Conservation (phyloP, 2,329 filamentous ascomycete species). For the Sodiomyces alkalinus region DNA sequence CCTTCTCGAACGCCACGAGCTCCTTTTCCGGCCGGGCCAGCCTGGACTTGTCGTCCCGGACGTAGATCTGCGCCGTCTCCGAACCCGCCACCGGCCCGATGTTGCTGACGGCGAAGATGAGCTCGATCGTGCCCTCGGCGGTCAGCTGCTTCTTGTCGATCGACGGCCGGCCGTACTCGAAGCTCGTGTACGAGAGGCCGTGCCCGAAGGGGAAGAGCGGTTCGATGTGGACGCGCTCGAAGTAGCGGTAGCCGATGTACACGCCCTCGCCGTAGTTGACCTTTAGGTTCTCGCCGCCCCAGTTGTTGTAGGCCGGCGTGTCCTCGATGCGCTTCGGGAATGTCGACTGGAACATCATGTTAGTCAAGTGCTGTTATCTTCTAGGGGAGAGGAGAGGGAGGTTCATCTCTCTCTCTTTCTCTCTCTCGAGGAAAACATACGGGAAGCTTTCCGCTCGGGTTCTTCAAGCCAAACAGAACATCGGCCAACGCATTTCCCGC, state of each 20-base stretch:
- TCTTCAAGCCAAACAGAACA: slow-evolving; percentile 46
- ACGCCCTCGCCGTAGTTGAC: slow-evolving; percentile 59
- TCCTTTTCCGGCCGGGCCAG: slow-evolving; percentile 57
- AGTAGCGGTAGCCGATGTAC: slow-evolving; percentile 60
- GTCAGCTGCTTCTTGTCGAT: slow-evolving; percentile 27
- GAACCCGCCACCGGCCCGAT: slow-evolving; percentile 38
- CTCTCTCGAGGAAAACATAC: too few relatives aligned
- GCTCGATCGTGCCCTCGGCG: slow-evolving; percentile 23
- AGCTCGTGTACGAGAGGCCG: slow-evolving; percentile 58
- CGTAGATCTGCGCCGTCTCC: slow-evolving; percentile 54
- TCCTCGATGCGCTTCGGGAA: slow-evolving; percentile 51
- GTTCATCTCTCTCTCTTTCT: neutral
- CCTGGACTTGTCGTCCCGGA: slow-evolving; percentile 45
- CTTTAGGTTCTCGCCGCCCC: slow-evolving; percentile 53
- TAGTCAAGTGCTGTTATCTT: neutral
- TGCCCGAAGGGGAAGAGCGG: slow-evolving; percentile 61
- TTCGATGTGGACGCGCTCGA: slow-evolving; percentile 43
- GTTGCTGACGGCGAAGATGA: slow-evolving; percentile 36
- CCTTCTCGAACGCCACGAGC: slow-evolving; percentile 53
- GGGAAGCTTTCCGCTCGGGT: slow-evolving; percentile 54
- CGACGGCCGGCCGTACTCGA: slow-evolving; percentile 44
- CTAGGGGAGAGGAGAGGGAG: neutral
- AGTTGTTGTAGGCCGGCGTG: slow-evolving; percentile 57
- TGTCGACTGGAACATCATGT: slow-evolving; percentile 28
- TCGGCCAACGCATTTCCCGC: slow-evolving; percentile 55